Evolutionary conservation across 148 eudicot genomes (phyloP).

Genomic region (Nepenthes gracilis): DNA sequence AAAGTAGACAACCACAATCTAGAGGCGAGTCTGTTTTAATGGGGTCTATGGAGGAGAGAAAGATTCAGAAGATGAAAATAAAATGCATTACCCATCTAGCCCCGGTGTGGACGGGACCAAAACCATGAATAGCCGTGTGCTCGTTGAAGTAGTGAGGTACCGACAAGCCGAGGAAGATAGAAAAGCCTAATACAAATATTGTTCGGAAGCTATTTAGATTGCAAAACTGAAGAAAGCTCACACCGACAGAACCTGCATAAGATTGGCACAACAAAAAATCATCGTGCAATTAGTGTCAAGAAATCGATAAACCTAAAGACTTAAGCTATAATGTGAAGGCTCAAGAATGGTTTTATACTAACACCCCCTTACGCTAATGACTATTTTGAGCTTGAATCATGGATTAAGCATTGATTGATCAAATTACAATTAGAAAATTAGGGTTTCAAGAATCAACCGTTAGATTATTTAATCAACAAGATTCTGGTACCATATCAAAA

Average conservation of each 20-base stretch:
- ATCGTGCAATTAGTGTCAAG: background rate
- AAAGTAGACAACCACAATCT: too few relatives aligned
- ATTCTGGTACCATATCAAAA: too few relatives aligned
- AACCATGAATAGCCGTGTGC: constrained; percentile 52
- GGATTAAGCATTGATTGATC: too few relatives aligned
- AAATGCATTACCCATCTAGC: constrained; percentile 73
- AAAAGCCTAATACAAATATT: constrained; percentile 70
- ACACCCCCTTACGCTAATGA: too few relatives aligned
- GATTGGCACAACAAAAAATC: background rate
- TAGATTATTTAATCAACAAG: too few relatives aligned
- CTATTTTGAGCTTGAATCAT: too few relatives aligned
- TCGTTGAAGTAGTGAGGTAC: constrained; percentile 89
- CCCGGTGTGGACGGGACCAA: constrained; percentile 70
- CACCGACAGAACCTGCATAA: constrained; percentile 65
- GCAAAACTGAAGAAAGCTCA: constrained; percentile 92
- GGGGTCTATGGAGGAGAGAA: background rate
- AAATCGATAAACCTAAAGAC: too few relatives aligned
- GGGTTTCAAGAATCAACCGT: too few relatives aligned
- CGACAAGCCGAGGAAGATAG: constrained; percentile 77
- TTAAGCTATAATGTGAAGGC: too few relatives aligned
- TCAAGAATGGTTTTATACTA: too few relatives aligned
- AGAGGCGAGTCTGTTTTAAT: too few relatives aligned
- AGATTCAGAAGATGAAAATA: background rate
- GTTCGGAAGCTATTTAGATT: constrained; percentile 92
- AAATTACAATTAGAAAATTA: too few relatives aligned